Percentiles rank a stretch among this genome's conserved stretches.
Evolutionary conservation across 192 early-diverging fungal species (phyloP).

Genomic region (Linnemannia schmuckeri): DNA sequence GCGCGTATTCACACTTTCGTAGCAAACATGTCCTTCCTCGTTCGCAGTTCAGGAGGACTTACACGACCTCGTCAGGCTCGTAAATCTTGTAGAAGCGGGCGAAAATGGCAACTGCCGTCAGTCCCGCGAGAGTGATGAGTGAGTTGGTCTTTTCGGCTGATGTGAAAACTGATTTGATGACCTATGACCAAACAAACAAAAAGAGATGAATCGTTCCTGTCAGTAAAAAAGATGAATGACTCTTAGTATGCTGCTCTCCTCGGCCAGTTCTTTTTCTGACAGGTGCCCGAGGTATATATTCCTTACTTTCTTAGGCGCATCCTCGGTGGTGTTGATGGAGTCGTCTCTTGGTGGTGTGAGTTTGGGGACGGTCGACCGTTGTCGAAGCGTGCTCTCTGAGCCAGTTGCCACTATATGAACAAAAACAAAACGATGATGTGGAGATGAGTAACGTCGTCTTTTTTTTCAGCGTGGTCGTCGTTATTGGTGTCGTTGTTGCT

Average conservation of each 20-base stretch:
- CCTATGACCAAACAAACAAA: background rate
- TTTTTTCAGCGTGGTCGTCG: background rate
- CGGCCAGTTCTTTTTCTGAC: background rate
- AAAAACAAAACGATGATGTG: background rate
- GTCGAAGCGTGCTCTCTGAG: slow-evolving; percentile 30
- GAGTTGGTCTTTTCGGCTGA: slow-evolving; percentile 29
- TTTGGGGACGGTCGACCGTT: slow-evolving; percentile 17
- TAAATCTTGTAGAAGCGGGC: slow-evolving; percentile 79
- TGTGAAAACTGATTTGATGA: slow-evolving; percentile 33
- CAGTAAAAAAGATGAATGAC: background rate
- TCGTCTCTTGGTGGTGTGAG: background rate
- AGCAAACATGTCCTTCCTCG: background rate
- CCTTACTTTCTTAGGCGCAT: slow-evolving; percentile 24
- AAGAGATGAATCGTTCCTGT: background rate
- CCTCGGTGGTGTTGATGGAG: background rate
- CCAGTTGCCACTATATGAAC: slow-evolving; percentile 16
- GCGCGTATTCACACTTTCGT: background rate
- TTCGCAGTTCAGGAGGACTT: slow-evolving; percentile 26
- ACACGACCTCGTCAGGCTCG: slow-evolving; percentile 82
- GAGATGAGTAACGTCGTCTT: background rate
- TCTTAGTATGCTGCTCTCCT: background rate
- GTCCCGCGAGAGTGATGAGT: slow-evolving; percentile 26
- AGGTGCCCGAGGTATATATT: background rate
- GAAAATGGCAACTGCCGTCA: slow-evolving; percentile 64
- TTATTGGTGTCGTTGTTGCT: background rate